Percentiles rank a stretch among this genome's conserved stretches.
These are phyloP conservation scores for Stemphylium vesicarium DNA, from an alignment of 2,329 filamentous ascomycete genomes.

Conservation along the genomic window DNA sequence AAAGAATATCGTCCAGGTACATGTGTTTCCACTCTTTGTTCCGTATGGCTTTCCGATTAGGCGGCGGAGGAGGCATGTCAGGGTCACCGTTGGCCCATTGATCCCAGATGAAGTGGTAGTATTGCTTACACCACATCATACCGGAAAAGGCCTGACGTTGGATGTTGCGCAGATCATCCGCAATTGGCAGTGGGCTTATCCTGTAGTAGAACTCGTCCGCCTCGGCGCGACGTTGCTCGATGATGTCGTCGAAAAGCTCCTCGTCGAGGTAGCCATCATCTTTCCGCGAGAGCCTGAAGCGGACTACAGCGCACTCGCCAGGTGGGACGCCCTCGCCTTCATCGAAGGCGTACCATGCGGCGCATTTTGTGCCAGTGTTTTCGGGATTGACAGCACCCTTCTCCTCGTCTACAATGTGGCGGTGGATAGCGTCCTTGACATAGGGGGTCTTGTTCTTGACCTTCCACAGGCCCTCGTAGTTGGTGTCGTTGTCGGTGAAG, in stretches of 20 bases:
- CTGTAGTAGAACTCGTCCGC: conserved; percentile 96
- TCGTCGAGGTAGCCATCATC: conserved; percentile 84
- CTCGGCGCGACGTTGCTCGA: conserved; percentile 85
- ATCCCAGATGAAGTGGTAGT: conserved; percentile 96
- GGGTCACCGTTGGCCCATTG: conserved; percentile 97
- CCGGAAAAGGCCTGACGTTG: conserved; percentile 93
- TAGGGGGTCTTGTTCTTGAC: conserved; percentile 78
- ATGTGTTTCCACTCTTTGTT: conserved; percentile 95
- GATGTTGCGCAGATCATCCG: conserved; percentile 91
- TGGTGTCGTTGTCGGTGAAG: conserved; percentile 96
- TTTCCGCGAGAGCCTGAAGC: conserved; percentile 83
- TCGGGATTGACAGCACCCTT: conserved; percentile 82
- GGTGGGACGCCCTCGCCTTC: conserved; percentile 85
- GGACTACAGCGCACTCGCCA: conserved; percentile 92
- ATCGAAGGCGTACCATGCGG: conserved; percentile 91
- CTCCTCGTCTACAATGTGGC: conserved; percentile 81
- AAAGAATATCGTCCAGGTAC: conserved; percentile 91
- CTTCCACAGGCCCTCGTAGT: conserved; percentile 77
- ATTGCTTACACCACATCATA: conserved; percentile 99
- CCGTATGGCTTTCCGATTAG: conserved; percentile 77
- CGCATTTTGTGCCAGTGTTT: conserved; percentile 82
- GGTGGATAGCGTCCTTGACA: conserved; percentile 95
- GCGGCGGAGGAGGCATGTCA: conserved; percentile 82
- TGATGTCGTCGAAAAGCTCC: conserved; percentile 87
- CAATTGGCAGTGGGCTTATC: conserved; percentile 90